phyloP scores from a whole-genome alignment of 1,284 basidiomycete genomes.

The Ustilago hordei region DNA sequence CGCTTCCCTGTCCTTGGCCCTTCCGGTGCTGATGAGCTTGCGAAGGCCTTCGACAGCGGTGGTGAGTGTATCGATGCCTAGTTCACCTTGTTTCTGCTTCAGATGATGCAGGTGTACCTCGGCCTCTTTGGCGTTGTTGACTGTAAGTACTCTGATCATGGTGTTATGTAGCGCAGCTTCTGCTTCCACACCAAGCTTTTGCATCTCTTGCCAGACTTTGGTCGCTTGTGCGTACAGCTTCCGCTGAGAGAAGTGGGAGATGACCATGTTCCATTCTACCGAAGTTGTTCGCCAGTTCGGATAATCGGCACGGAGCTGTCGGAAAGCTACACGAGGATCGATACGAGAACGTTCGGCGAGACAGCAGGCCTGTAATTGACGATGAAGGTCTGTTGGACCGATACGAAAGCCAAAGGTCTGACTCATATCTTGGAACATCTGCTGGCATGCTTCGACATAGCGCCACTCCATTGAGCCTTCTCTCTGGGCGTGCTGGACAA shows the following conservation, averaged over 20 bases:
- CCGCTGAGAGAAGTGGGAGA: constrained; percentile 19
- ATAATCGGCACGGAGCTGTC: constrained; percentile 20
- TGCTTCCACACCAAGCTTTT: constrained; percentile 2
- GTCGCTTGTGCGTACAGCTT: constrained; percentile 13
- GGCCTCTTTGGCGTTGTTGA: constrained; percentile 11
- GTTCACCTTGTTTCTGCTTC: neutral
- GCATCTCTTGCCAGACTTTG: constrained; percentile 30
- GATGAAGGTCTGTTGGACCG: constrained; percentile 34
- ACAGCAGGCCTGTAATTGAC: constrained; percentile 28
- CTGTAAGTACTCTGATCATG: constrained; percentile 20
- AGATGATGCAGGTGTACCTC: constrained; percentile 13
- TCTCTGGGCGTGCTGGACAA: constrained; percentile 17
- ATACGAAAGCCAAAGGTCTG: constrained; percentile 30
- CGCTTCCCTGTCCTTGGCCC: neutral
- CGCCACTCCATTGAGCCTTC: constrained; percentile 4
- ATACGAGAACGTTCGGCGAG: neutral
- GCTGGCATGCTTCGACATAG: constrained; percentile 19
- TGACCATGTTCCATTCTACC: constrained; percentile 47
- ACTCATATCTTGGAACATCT: constrained; percentile 38
- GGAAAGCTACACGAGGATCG: constrained; percentile 26
- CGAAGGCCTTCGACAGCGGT: constrained; percentile 24
- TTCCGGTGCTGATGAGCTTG: neutral
- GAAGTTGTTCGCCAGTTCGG: constrained; percentile 38
- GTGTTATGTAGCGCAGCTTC: constrained; percentile 17
- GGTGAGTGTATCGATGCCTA: constrained; percentile 24